Evolutionary conservation across 2,329 filamentous ascomycete species (phyloP).

Genomic region (Colletotrichum sansevieriae): DNA sequence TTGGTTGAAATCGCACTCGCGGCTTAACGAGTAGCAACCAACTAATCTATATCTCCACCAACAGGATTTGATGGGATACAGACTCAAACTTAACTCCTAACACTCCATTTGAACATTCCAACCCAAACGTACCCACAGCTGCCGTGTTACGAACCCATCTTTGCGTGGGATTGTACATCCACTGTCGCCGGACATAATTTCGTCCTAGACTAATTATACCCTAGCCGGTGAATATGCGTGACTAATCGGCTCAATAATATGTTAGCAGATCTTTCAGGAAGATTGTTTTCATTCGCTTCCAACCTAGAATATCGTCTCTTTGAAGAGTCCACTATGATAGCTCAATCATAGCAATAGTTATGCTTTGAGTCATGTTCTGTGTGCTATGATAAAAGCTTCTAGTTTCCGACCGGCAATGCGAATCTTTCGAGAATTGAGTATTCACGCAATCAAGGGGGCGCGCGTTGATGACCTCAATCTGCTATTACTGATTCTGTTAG

Average conservation of each 20-base stretch:
- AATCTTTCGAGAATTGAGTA: background rate
- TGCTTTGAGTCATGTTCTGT: background rate
- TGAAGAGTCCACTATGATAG: background rate
- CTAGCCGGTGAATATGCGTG: background rate
- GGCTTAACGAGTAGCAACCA: background rate
- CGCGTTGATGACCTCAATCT: background rate
- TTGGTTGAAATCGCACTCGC: background rate
- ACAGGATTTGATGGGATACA: background rate
- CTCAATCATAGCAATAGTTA: background rate
- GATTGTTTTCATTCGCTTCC: background rate
- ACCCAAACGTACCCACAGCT: background rate
- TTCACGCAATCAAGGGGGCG: background rate
- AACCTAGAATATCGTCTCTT: background rate
- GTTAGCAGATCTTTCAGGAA: background rate
- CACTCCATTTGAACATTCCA: background rate
- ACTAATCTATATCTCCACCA: background rate
- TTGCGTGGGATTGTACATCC: background rate
- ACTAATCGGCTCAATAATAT: background rate
- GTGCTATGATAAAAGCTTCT: background rate
- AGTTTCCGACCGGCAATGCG: background rate
- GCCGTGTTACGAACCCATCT: background rate
- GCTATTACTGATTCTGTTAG: background rate
- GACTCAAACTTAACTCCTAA: background rate
- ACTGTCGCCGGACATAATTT: background rate
- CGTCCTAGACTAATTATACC: background rate